Conservation (phyloP, 164 flowering plant species). For the Aristolochia californica region DNA sequence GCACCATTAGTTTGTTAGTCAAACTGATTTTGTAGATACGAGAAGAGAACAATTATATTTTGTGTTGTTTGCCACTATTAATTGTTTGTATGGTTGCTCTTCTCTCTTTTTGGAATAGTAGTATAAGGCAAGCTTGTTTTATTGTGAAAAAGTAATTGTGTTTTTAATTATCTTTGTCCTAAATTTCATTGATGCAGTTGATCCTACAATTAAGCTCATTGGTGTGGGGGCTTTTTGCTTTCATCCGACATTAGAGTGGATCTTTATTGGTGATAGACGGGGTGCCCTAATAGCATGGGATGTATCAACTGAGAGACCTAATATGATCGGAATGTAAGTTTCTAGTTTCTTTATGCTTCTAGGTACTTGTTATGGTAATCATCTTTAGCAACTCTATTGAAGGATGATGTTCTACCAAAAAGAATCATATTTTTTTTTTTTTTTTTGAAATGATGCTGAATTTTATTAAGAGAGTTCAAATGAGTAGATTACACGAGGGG, state of each 20-base stretch:
- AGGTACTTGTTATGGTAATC: background rate
- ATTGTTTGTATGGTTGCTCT: too few species aligned
- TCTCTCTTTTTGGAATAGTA: too few species aligned
- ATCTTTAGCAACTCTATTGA: background rate
- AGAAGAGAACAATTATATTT: too few species aligned
- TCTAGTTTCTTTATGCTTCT: background rate
- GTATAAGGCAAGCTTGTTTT: background rate
- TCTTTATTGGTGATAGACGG: constrained; percentile 95
- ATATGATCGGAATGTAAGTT: constrained; percentile 94
- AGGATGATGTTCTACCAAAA: too few species aligned
- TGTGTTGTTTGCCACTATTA: too few species aligned
- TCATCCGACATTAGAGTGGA: constrained; percentile 95
- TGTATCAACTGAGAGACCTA: constrained; percentile 95
- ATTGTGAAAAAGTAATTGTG: background rate
- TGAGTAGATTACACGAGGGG: too few species aligned
- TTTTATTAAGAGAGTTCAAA: too few species aligned
- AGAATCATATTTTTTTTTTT: too few species aligned
- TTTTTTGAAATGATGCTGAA: too few species aligned
- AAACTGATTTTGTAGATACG: too few species aligned
- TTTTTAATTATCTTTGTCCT: background rate
- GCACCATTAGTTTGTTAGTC: too few species aligned
- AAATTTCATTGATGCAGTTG: constrained; percentile 43
- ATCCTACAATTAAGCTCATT: constrained; percentile 76
- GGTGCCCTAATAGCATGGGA: constrained; percentile 99
- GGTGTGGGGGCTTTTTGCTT: constrained; percentile 97